Evolutionary conservation across 768 basidiomycete genomes (phyloP).

Genomic region (Collybia sp.): DNA sequence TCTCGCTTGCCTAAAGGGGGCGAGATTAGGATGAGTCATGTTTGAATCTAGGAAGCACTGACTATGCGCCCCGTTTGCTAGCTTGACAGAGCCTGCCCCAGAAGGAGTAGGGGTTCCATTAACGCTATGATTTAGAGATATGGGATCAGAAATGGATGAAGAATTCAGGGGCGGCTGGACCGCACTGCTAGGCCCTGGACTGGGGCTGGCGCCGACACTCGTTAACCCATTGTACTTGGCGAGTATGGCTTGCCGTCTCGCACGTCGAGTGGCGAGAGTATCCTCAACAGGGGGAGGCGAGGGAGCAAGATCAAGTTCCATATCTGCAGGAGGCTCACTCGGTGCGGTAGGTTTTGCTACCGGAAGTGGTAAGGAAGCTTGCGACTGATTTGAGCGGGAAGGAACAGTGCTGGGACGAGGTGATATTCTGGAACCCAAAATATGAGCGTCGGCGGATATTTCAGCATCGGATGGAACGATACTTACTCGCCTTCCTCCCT

Average conservation of each 20-base stretch:
- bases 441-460: constrained; percentile 5
- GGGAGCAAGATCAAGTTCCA: constrained; percentile 52
- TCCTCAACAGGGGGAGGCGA: constrained; percentile 58
- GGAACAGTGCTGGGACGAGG: constrained; percentile 40
- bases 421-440: constrained; percentile 51
- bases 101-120: constrained; percentile 25
- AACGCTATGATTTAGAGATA: constrained; percentile 49
- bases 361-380: constrained; percentile 10
- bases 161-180: constrained; percentile 62
- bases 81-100: constrained; percentile 5
- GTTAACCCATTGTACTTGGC: constrained; percentile 63
- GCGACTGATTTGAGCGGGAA: constrained; percentile 6
- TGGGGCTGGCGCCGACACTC: constrained; percentile 46
- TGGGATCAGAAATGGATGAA: constrained; percentile 57
- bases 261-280: constrained; percentile 63
- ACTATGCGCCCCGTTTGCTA: constrained; percentile 8
- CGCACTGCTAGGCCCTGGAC: constrained; percentile 69
- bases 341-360: constrained; percentile 20
- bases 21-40: constrained; percentile 3
- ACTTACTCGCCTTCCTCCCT: constrained; percentile 96
- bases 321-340: constrained; percentile 35
- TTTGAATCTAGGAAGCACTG: constrained; percentile 8
- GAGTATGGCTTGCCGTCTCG: constrained; percentile 71
- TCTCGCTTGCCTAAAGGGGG: constrained; percentile 37
- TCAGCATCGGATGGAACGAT: constrained; percentile 19